phyloP scores from a whole-genome alignment of 805 yeast species.

The Pichia cephalocereana region DNA sequence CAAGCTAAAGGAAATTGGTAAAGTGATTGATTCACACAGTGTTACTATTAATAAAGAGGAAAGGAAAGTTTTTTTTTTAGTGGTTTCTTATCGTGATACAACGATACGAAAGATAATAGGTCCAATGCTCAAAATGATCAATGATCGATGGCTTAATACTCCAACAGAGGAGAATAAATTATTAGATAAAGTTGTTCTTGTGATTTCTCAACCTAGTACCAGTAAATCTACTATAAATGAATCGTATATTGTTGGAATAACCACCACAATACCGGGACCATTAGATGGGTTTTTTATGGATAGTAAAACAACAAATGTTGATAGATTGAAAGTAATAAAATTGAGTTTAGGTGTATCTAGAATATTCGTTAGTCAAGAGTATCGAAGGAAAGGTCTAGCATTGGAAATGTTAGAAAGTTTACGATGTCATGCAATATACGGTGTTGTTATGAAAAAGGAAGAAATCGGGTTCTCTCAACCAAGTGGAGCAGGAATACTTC shows the following conservation, averaged over 20 bases:
- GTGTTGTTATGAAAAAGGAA: conserved; percentile 29
- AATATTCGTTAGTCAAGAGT: conserved; percentile 32
- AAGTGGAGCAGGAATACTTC: conserved; percentile 46
- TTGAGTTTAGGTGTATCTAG: conserved; percentile 37
- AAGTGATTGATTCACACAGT: background rate
- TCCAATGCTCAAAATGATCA: background rate
- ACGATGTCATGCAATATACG: conserved; percentile 36
- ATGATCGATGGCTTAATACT: conserved; percentile 3
- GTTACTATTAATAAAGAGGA: background rate
- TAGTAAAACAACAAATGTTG: background rate
- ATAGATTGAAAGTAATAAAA: background rate
- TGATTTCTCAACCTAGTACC: background rate
- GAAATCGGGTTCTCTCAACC: conserved; percentile 65
- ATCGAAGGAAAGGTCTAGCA: conserved; percentile 44
- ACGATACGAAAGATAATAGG: background rate
- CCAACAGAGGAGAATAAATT: background rate
- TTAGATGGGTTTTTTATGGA: conserved; percentile 1
- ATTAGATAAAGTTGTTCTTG: background rate
- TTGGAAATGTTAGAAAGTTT: conserved; percentile 34
- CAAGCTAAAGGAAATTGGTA: background rate
- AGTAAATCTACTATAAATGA: background rate
- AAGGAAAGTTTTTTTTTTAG: background rate
- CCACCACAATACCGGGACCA: conserved; percentile 1
- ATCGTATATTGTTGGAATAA: background rate
- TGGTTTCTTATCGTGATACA: background rate